These are phyloP conservation scores for Cryptococcus hybrid DNA, from an alignment of 1,284 basidiomycete genomes.

Conservation along the genomic window DNA sequence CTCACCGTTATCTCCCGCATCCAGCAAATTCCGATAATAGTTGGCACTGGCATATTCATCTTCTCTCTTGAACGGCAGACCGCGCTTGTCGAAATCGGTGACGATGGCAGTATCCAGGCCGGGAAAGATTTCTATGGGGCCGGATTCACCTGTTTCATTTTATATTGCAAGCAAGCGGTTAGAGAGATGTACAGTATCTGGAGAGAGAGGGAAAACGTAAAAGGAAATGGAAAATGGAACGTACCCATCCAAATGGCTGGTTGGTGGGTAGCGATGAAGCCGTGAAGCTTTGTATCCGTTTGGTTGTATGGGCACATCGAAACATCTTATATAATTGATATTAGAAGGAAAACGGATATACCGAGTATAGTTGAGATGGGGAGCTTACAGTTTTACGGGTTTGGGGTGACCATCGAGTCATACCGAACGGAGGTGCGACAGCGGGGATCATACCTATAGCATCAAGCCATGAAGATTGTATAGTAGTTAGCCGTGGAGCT, in stretches of 20 bases:
- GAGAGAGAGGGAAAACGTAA: background rate
- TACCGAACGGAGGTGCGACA: conserved; percentile 69
- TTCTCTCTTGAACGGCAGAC: conserved; percentile 59
- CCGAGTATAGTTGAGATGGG: background rate
- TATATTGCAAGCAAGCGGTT: background rate
- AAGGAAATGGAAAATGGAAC: background rate
- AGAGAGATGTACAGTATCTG: background rate
- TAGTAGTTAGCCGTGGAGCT: background rate
- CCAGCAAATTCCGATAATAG: conserved; percentile 66
- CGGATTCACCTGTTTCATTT: conserved; percentile 57
- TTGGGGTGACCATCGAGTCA: conserved; percentile 66
- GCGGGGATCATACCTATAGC: conserved; percentile 55
- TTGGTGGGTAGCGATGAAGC: conserved; percentile 69
- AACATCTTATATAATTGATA: conserved; percentile 51
- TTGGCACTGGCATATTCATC: conserved; percentile 63
- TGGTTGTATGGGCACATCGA: conserved; percentile 75
- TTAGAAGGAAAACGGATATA: background rate
- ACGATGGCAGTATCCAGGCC: conserved; percentile 59
- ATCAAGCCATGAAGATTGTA: background rate
- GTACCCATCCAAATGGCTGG: conserved; percentile 87
- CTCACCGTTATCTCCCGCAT: conserved; percentile 54
- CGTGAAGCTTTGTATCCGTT: conserved; percentile 63
- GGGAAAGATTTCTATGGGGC: conserved; percentile 62
- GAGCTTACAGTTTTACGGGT: conserved; percentile 38
- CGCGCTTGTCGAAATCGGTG: conserved; percentile 60